Base-by-base conservation (phyloP, 257 asterid species). In the Sherardia arvensis region DNA sequence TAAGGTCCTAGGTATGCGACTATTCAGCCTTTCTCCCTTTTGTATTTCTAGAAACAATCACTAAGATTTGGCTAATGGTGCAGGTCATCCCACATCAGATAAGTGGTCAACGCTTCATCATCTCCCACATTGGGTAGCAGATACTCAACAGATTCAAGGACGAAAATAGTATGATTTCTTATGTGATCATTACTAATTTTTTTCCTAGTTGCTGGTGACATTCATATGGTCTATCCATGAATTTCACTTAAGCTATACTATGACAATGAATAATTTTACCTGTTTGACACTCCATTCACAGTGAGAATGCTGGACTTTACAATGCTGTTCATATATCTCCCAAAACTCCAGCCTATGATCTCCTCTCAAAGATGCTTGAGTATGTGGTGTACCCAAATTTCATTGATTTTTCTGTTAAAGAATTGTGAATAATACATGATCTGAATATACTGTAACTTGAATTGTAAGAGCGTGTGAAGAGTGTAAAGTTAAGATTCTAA, bases 351-450 rank as follows among this genome's bases (percentile, higher is more conserved):
- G 91, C 95, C 71, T 92, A 75, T 70, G 97, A 89, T 74, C 99
- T 92, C 74, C 90, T 92, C 69, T 85, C 96, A 20, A 87, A 81
- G 88, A 92, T 92, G 99, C 99, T 92, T 2, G 99, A 92, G 99
- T 92, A 92, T 49, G 97, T 76, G 62, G 7, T 63, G 65, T 14
- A 64, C 59, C 66, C 62, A 69, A 57, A 8, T 72, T 47, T 59
- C 55, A 45, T 51, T 21, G 43, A 23, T 12, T 34, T 26, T 66
- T 17, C 29, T 61, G 51, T 60, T 60, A 10, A 21, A 11, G 25
- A 22, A n/a, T 38, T 12, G 15, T 38, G 55, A 17, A 43, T 62
- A 25, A 43, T 40, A 8, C 14, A 43, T 40, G 7, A 61, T 43
- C 1, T 40, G 33, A 36, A 36, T 4, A 61, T 14, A 9, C 27